These are phyloP conservation scores for Fusarium nisikadoi DNA, from an alignment of 2,329 filamentous ascomycete species.

Conservation along the genomic window DNA sequence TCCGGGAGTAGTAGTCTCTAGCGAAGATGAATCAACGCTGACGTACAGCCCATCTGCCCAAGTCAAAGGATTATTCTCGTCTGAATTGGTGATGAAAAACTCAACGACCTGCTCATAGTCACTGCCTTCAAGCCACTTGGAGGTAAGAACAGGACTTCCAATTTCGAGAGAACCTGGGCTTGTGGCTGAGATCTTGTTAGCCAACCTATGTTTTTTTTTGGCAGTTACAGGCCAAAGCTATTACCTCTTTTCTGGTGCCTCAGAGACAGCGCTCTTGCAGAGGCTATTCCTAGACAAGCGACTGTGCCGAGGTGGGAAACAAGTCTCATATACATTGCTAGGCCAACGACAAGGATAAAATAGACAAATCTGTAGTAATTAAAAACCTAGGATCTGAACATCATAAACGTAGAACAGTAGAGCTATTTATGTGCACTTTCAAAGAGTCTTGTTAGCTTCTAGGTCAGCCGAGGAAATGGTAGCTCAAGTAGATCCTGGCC, in stretches of 20 bases:
- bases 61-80: not conserved
- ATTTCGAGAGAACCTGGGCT: not conserved
- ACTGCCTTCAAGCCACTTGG: not conserved
- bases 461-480: too few relatives aligned
- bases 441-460: accelerated
- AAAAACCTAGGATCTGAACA: too few relatives aligned
- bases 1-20: not conserved
- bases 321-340: not conserved
- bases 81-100: not conserved
- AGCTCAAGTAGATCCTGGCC: accelerated
- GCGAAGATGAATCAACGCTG: not conserved
- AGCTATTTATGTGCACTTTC: not conserved
- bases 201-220: accelerated
- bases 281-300: not conserved
- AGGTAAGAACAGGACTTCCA: not conserved
- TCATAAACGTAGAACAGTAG: not conserved
- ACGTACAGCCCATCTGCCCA: accelerated
- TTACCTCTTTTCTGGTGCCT: not conserved
- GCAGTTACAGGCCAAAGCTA: accelerated
- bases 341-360: accelerated
- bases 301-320: not conserved
- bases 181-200: not conserved
- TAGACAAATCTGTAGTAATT: accelerated
- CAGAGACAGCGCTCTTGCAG: not conserved
- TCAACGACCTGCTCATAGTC: not conserved